Evolutionary conservation across 139 green algal species (phyloP), one percentile per base, ranked within the genome.

Genomic region (Penium margaritaceum): DNA sequence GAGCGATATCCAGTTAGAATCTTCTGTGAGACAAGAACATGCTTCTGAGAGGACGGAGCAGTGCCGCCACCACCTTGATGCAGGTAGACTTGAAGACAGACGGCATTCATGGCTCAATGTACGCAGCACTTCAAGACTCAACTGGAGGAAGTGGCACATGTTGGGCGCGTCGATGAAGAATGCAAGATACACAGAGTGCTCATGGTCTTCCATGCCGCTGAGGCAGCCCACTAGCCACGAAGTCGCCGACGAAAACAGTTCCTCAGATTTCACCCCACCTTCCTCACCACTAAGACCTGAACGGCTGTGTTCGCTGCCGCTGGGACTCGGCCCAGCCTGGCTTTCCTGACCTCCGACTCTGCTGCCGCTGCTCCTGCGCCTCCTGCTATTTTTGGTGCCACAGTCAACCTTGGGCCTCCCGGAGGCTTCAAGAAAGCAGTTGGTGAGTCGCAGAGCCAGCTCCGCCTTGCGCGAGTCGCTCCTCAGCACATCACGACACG

Each of bases 121-220:
- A n/a, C n/a, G n/a, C n/a, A n/a, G n/a, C n/a, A n/a, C n/a, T n/a
- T n/a, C n/a, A n/a, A n/a, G n/a, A n/a, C n/a, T n/a, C n/a, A n/a
- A 74, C 70, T 77, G 70, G 4, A 77, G 61, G 70, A 65, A 55
- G 34, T 77, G 70, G 34, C 70, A 77, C 39, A 51, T 58, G 21
- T 32, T 54, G 34, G 58, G 34, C 7, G 61, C 60, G 27, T 77
- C 70, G 5, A 77, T 29, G 47, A 77, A 77, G 64, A 74, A 77
- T 9, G 57, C 70, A 5, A 71, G 36, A 17, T 75, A 77, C 33
- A 77, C 34, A 3, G 54, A 36, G 39, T 74, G 60, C 70, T 70
- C 60, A 14, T 77, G 70, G 55, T 77, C 70, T 37, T 21, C 34
- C 70, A 77, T 77, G 21, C 21, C 21, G 0, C 27, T 33, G 3